Conservation (phyloP, 1,284 basidiomycete species). For the Somion occarium region DNA sequence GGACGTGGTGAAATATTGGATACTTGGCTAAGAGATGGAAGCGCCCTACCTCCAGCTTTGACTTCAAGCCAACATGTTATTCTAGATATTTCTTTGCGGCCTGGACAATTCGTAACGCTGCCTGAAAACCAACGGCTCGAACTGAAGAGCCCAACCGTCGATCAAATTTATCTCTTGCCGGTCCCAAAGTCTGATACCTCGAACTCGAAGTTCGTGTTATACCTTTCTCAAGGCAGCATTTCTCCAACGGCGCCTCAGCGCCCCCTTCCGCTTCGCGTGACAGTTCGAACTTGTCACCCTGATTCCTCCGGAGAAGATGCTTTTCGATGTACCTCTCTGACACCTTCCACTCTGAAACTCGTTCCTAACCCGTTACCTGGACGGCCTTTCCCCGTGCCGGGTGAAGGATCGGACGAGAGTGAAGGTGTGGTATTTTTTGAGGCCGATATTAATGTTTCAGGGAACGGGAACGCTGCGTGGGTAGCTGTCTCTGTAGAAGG, state of each 20-base stretch:
- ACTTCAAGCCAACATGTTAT: neutral
- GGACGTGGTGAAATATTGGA: conserved; percentile 43
- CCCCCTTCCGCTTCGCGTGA: conserved; percentile 35
- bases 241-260: conserved; percentile 44
- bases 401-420: conserved; percentile 67
- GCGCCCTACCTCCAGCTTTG: conserved; percentile 30
- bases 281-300: conserved; percentile 39
- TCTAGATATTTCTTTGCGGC: conserved; percentile 14
- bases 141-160: conserved; percentile 38
- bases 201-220: conserved; percentile 39
- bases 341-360: conserved; percentile 46
- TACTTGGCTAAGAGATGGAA: conserved; percentile 62
- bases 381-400: conserved; percentile 54
- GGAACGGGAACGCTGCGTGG: conserved; percentile 34
- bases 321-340: conserved; percentile 34
- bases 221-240: conserved; percentile 57
- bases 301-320: neutral
- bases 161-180: conserved; percentile 46
- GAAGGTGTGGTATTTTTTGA: conserved; percentile 67
- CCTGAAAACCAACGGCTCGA: conserved; percentile 33
- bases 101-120: conserved; percentile 31
- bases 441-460: conserved; percentile 25
- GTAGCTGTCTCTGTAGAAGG: conserved; percentile 48
- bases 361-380: conserved; percentile 55
- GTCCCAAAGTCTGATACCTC: conserved; percentile 20